Evolutionary conservation across 345 rosid species (phyloP), one percentile per base, ranked within the genome.

Genomic region (Abelmoschus esculentus): DNA sequence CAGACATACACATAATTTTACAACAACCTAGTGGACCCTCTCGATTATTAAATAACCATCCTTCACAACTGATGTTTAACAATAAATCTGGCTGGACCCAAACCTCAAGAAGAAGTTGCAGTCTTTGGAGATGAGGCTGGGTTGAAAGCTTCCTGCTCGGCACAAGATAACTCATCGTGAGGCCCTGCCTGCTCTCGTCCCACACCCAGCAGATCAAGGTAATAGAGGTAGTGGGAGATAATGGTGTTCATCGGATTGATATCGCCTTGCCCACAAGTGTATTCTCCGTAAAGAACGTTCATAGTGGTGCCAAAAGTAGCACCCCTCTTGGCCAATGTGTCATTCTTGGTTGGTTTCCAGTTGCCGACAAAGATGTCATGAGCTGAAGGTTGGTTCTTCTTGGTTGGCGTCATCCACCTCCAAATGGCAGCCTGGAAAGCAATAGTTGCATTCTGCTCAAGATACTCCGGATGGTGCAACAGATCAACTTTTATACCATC

Each of bases 311-410:
- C 96, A 38, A 88, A 90, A 7, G 76, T 83, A 8, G 89, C 83
- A 12, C 79, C 85, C 14, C 96, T 81, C 70, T 90, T 86, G 60
- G 89, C 75, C 74, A 84, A 72, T 13, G 93, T 90, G 74, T 90
- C 96, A 28, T 88, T 90, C 89, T 90, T 88, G 47, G 86, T 76
- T 9, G 93, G 96, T 75, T 90, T 90, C 93, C 93, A 90, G 79
- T 82, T 76, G 36, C 90, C 90, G 0, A 88, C 91, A 5, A 88
- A 85, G 67, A 69, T 77, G 10, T 88, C 91, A 28, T 88, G 93
- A 10, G 93, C 86, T 0, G 96, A 85, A 49, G 96, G 96, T 78
- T 88, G 93, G 5, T 50, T 10, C 78, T 85, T 88, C 84, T 85
- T 90, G 73, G 82, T 67, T 1, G 93, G 87, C 2, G 91, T 90